phyloP scores from a whole-genome alignment of 2,329 filamentous ascomycete species.

The Diaporthe eres region DNA sequence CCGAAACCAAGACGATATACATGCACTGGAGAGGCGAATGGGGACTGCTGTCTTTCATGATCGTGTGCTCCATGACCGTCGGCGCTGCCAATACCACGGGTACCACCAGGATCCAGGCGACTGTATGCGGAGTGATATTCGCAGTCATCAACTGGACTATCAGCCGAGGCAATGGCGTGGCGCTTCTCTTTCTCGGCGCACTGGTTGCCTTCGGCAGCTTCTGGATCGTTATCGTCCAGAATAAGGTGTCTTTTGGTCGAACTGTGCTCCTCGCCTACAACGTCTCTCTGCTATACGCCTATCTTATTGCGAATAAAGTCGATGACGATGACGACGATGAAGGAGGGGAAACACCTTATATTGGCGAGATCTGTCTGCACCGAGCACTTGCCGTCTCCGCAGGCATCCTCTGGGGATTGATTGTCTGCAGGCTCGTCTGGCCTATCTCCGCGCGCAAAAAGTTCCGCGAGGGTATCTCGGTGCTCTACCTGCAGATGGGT shows the following conservation, averaged over 20 bases:
- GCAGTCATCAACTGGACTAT: conserved; percentile 85
- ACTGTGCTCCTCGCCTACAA: conserved; percentile 98
- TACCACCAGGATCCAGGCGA: conserved; percentile 87
- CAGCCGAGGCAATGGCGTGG: conserved; percentile 79
- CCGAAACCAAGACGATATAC: conserved; percentile 83
- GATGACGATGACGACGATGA: conserved; percentile 90
- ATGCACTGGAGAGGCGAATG: conserved; percentile 94
- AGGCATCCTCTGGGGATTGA: conserved; percentile 92
- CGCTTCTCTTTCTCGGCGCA: conserved; percentile 86
- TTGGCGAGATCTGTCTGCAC: conserved; percentile 89
- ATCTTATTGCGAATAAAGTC: conserved; percentile 86
- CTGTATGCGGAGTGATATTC: conserved; percentile 82
- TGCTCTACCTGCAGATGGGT: conserved; percentile 95
- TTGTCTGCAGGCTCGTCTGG: conserved; percentile 92
- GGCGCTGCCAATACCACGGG: conserved; percentile 96
- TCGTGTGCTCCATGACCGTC: conserved; percentile 98
- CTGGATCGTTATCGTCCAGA: conserved; percentile 87
- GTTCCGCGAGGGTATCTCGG: conserved; percentile 88
- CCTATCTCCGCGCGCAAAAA: conserved; percentile 91
- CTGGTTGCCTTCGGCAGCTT: conserved; percentile 86
- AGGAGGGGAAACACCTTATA: conserved; percentile 85
- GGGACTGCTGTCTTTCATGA: conserved; percentile 97
- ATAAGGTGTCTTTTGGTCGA: conserved; percentile 90
- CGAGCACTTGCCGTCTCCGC: conserved; percentile 88
- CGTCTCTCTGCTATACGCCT: conserved; percentile 92